Evolutionary conservation across 345 rosid genomes (phyloP).

Genomic region (Dovyalis caffra): DNA sequence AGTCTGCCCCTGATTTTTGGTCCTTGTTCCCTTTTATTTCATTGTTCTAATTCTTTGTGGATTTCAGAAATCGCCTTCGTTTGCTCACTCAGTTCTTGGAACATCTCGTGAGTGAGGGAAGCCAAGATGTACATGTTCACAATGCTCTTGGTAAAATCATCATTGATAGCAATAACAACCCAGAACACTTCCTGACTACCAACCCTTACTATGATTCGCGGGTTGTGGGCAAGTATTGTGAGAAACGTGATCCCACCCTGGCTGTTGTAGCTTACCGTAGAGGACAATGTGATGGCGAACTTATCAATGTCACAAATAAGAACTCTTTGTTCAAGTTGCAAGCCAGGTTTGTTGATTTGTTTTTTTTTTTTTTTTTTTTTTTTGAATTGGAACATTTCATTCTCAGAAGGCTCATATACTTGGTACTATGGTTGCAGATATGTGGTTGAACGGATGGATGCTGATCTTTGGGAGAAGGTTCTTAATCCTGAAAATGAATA

Average conservation of each 20-base stretch:
- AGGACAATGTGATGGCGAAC: conserved; percentile 98
- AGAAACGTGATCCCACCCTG: conserved; percentile 98
- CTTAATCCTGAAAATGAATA: conserved; percentile 79
- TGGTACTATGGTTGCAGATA: conserved; percentile 50
- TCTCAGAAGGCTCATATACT: conserved; percentile 21
- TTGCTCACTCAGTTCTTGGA: conserved; percentile 98
- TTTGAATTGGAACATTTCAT: conserved; percentile 2
- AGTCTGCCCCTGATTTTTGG: background rate
- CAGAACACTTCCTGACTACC: conserved; percentile 97
- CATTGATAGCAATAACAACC: conserved; percentile 97
- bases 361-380: background rate
- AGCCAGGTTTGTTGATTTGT: conserved; percentile 65
- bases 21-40: background rate
- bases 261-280: conserved; percentile 97
- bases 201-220: conserved; percentile 97
- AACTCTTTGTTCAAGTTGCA: conserved; percentile 93
- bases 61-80: conserved; percentile 92
- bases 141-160: conserved; percentile 99
- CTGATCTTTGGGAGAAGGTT: conserved; percentile 98
- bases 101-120: conserved; percentile 99
- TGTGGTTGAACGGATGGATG: conserved; percentile 99
- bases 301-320: conserved; percentile 92
- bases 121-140: conserved; percentile 98
- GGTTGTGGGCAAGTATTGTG: conserved; percentile 98
- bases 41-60: conserved; percentile 23